These are phyloP conservation scores for Mycena albidolilacea DNA, from an alignment of 768 basidiomycete species.

Conservation along the genomic window DNA sequence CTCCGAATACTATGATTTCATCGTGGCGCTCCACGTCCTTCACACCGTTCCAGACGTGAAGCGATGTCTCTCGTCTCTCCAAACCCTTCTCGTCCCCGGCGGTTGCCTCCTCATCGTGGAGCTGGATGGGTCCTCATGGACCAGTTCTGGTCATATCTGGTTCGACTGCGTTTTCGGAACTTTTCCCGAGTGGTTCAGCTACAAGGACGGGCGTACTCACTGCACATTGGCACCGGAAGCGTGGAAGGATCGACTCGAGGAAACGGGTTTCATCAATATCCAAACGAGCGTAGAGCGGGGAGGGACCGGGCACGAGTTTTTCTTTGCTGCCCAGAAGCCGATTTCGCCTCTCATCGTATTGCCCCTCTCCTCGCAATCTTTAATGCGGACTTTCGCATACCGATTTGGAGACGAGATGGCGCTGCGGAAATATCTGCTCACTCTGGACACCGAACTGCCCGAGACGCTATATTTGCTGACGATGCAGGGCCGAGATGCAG, in stretches of 20 bases:
- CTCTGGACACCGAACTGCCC: neutral
- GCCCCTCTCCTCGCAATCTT: no score
- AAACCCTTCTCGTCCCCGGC: constrained; percentile 14
- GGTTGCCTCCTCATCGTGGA: constrained; percentile 18
- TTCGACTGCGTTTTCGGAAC: constrained; percentile 21
- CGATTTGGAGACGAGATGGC: constrained; percentile 12
- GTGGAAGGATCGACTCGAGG: constrained; percentile 12
- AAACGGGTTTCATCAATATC: neutral
- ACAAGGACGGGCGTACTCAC: neutral
- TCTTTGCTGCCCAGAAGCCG: constrained; percentile 7
- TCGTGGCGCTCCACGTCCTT: constrained; percentile 22
- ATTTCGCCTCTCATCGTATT: neutral
- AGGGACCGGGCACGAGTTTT: neutral
- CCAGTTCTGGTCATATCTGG: constrained; percentile 14
- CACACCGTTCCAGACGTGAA: constrained; percentile 18
- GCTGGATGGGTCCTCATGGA: constrained; percentile 6
- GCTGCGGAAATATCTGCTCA: neutral
- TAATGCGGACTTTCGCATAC: no score
- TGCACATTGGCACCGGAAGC: constrained; percentile 1
- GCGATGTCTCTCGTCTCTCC: constrained; percentile 8
- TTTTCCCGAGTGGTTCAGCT: constrained; percentile 25
- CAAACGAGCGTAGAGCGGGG: constrained; percentile 5
- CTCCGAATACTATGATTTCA: constrained; percentile 10
- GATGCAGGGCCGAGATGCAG: constrained; percentile 11
- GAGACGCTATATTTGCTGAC: constrained; percentile 14